Percentiles rank a stretch among this genome's conserved stretches.
Conservation (phyloP, 805 yeast species). For the Metschnikowia drakensbergensis region DNA sequence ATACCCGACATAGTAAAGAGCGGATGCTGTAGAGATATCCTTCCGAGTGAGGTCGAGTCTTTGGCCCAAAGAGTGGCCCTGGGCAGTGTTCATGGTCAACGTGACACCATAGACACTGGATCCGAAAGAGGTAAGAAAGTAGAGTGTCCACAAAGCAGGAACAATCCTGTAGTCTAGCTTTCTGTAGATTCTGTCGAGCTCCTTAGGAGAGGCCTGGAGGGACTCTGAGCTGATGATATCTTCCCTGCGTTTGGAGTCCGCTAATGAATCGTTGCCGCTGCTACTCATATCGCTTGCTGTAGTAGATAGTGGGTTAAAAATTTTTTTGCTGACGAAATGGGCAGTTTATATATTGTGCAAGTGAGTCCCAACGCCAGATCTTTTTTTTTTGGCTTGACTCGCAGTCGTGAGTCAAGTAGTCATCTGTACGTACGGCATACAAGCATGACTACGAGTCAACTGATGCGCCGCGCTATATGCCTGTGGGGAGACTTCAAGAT, state of each 20-base stretch:
- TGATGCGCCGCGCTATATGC: neutral
- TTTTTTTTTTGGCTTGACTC: slow-evolving; percentile 12
- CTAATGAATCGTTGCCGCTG: slow-evolving; percentile 1
- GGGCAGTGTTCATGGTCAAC: slow-evolving; percentile 67
- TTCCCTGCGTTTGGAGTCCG: slow-evolving; percentile 8
- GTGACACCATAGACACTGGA: slow-evolving; percentile 73
- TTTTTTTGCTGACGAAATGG: neutral
- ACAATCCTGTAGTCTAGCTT: slow-evolving; percentile 67
- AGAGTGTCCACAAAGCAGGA: slow-evolving; percentile 78
- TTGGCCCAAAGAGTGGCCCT: slow-evolving; percentile 58
- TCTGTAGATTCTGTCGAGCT: slow-evolving; percentile 53
- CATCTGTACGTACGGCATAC: slow-evolving; percentile 13
- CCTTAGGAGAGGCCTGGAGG: slow-evolving; percentile 6
- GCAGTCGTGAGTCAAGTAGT: slow-evolving; percentile 18
- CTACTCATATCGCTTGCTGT: neutral
- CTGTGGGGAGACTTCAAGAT: neutral
- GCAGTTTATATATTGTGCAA: neutral
- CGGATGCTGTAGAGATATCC: slow-evolving; percentile 69
- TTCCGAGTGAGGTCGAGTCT: slow-evolving; percentile 50
- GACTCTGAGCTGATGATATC: slow-evolving; percentile 8
- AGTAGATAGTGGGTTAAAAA: neutral
- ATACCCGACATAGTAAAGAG: slow-evolving; percentile 77
- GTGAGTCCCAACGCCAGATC: neutral
- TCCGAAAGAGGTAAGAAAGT: slow-evolving; percentile 77
- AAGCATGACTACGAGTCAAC: slow-evolving; percentile 18